Evolutionary conservation across 2,329 filamentous ascomycete species (phyloP), one percentile per base, ranked within the genome.

Genomic region (Sporothrix mexicana): DNA sequence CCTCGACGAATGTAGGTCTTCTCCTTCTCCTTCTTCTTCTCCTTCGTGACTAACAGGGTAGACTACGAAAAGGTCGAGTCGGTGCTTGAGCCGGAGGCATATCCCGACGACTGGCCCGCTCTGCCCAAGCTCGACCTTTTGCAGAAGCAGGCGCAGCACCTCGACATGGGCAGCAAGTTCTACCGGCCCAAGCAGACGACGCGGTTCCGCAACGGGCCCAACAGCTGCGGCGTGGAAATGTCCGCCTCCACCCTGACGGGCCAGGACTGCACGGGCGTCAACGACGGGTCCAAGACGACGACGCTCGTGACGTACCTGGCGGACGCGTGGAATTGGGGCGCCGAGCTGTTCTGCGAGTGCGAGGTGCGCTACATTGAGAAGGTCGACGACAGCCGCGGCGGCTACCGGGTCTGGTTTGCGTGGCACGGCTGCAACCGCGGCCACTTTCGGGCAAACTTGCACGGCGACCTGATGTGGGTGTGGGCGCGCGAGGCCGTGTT

Each of bases 301-400:
- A 91, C 88, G 0, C 82, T 90, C 1, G 88, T 91, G 51, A 92
- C 90, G 0, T 92, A 92, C 76, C 81, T 92, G 8, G 85, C 88
- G 8, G 90, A 92, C 78, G 90, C 91, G 1, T 92, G 90, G 90
- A 91, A 91, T 77, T 91, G 89, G 88, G 91, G 90, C 9, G 88
- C 90, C 13, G 90, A 92, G 77, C 88, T 92, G 79, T 92, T 92
- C 75, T 92, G 90, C 79, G 86, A 90, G 76, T 90, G 89, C 74
- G 89, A 92, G 78, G 90, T 92, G 1, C 84, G 88, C 61, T 87
- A 91, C 77, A 82, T 92, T 69, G 85, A 87, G 72, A 86, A 88
- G 78, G 84, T 85, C n/a, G 57, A 74, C 76, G 82, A 82, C 1
- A 78, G 79, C 0, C 80, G 81, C 4, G 84, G 85, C 15, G 90